phyloP scores from a whole-genome alignment of 495 filamentous ascomycete species.

The Hyaloscypha variabilis region DNA sequence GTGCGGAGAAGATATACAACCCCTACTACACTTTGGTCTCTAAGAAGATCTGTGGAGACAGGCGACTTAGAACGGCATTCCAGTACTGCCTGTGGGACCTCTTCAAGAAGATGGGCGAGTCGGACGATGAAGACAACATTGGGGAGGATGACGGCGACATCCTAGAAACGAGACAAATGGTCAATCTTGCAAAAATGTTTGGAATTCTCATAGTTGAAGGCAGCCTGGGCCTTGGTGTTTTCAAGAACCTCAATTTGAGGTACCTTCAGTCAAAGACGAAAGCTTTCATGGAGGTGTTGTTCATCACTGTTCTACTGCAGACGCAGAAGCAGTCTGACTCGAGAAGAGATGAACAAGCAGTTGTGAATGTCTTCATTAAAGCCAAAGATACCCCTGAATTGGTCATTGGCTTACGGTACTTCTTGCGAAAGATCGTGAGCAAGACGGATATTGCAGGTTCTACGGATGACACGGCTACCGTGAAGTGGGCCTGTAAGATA shows the following conservation, averaged over 20 bases:
- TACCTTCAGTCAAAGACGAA: conserved; percentile 77
- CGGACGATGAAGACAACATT: conserved; percentile 57
- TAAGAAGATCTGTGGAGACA: conserved; percentile 69
- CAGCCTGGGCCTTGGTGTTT: conserved; percentile 60
- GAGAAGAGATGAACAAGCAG: conserved; percentile 49
- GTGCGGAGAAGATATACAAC: conserved; percentile 83
- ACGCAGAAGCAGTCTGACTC: conserved; percentile 38
- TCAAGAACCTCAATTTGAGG: conserved; percentile 78
- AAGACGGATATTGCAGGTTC: conserved; percentile 70
- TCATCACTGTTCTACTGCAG: conserved; percentile 74
- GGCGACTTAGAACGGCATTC: conserved; percentile 77
- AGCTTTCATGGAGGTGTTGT: conserved; percentile 75
- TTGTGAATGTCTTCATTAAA: conserved; percentile 68
- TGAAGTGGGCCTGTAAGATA: conserved; percentile 73
- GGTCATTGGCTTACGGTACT: conserved; percentile 72
- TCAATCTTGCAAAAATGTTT: conserved; percentile 88
- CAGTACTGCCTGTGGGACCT: conserved; percentile 84
- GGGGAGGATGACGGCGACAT: conserved; percentile 55
- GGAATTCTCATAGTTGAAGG: conserved; percentile 72
- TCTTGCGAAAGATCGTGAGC: conserved; percentile 74
- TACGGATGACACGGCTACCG: conserved; percentile 59
- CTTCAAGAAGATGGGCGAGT: conserved; percentile 84
- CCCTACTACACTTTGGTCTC: conserved; percentile 91
- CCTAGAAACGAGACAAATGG: conserved; percentile 65
- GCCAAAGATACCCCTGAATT: conserved; percentile 63